Evolutionary conservation across 805 yeast genomes (phyloP).

Genomic region (Candida maltosa): DNA sequence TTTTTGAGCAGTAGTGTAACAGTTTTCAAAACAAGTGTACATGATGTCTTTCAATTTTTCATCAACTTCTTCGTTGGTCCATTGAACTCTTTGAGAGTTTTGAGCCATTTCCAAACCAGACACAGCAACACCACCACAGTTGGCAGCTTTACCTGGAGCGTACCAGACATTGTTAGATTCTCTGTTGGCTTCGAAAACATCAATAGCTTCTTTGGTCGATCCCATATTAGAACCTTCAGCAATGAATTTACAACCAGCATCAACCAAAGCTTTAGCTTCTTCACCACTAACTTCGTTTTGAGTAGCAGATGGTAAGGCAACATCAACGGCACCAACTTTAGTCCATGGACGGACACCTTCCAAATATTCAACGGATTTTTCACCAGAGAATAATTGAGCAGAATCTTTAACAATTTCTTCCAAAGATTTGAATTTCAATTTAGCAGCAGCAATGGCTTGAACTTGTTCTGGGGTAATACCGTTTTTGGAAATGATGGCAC

Average conservation of each 20-base stretch:
- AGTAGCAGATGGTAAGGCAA: slow-evolving; percentile 97
- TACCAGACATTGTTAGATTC: slow-evolving; percentile 79
- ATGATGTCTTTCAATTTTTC: slow-evolving; percentile 85
- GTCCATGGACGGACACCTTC: slow-evolving; percentile 97
- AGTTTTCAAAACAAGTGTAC: slow-evolving; percentile 89
- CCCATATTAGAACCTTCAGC: slow-evolving; percentile 99
- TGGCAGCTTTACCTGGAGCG: slow-evolving; percentile 99
- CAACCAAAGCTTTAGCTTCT: slow-evolving; percentile 92
- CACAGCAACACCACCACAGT: slow-evolving; percentile 99
- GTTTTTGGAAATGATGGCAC: slow-evolving; percentile 70
- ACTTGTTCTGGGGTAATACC: slow-evolving; percentile 88
- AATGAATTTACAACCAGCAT: slow-evolving; percentile 85
- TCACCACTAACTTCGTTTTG: slow-evolving; percentile 97
- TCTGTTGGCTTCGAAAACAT: slow-evolving; percentile 86
- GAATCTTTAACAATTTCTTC: slow-evolving; percentile 57
- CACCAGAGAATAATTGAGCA: slow-evolving; percentile 54
- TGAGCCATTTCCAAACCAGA: slow-evolving; percentile 99
- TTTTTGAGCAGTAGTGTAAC: slow-evolving; percentile 80
- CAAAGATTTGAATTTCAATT: slow-evolving; percentile 73
- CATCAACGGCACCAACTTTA: slow-evolving; percentile 85
- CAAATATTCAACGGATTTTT: slow-evolving; percentile 65
- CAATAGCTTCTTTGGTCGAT: slow-evolving; percentile 95
- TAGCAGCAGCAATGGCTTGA: slow-evolving; percentile 70
- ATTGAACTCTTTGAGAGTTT: slow-evolving; percentile 88
- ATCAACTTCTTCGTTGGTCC: slow-evolving; percentile 95